Percentiles rank a stretch among this genome's conserved stretches.
These are phyloP conservation scores for Pleurotus giganteus DNA, from an alignment of 768 basidiomycete species.

Conservation along the genomic window DNA sequence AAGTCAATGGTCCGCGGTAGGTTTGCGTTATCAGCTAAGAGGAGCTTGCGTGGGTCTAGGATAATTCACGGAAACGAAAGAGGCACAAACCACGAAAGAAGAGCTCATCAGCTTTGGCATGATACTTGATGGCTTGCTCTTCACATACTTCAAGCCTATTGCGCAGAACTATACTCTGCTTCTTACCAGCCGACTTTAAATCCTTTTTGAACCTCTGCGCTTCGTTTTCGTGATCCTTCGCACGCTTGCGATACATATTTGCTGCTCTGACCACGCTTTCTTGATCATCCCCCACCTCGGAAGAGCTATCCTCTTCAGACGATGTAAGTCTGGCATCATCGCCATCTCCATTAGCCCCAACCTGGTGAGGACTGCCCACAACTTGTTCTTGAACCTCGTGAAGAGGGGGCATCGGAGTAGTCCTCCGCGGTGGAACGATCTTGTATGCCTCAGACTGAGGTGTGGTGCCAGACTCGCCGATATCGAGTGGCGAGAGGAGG, in stretches of 20 bases:
- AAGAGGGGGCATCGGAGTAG: background rate
- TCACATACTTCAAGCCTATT: background rate
- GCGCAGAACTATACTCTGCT: background rate
- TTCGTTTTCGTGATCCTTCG: slow-evolving; percentile 1
- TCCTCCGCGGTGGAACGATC: slow-evolving; percentile 3
- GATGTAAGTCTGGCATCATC: background rate
- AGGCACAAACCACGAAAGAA: background rate
- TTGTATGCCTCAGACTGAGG: background rate
- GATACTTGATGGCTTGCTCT: background rate
- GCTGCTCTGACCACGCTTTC: background rate
- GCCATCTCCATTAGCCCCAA: background rate
- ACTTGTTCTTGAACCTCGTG: background rate
- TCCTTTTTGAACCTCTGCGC: background rate
- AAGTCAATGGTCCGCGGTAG: background rate
- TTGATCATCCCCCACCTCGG: background rate
- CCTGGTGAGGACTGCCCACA: background rate
- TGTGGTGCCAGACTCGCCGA: background rate
- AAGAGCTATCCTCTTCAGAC: slow-evolving; percentile 2
- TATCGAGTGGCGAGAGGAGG: slow-evolving; percentile 8
- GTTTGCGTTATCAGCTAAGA: background rate
- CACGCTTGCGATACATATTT: background rate
- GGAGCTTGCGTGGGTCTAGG: background rate
- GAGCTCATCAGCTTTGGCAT: background rate
- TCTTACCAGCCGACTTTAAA: background rate
- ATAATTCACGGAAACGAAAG: background rate